Conservation (phyloP, 2,329 filamentous ascomycete genomes). For the Zymoseptoria passerinii region DNA sequence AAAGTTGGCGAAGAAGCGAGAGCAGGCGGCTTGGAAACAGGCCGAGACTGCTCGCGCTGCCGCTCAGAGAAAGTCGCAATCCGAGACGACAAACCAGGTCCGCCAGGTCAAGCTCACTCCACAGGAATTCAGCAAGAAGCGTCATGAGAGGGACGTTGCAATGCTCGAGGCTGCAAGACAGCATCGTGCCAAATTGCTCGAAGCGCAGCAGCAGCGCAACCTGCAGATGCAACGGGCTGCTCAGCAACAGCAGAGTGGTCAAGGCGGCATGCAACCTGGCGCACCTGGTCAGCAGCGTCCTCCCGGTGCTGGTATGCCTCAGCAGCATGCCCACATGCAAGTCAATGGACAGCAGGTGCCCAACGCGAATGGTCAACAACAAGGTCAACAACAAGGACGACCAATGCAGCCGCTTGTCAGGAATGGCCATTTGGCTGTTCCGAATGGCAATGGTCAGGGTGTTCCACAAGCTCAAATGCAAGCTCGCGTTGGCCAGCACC, state of each 20-base stretch:
- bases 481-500: constrained; percentile 12
- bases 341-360: constrained; percentile 25
- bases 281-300: constrained; percentile 21
- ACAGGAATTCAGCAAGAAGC: constrained; percentile 80
- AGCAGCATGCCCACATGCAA: constrained; percentile 23
- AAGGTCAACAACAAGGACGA: constrained; percentile 32
- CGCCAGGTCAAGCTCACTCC: constrained; percentile 59
- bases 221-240: constrained; percentile 30
- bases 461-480: constrained; percentile 55
- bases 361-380: constrained; percentile 32
- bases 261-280: constrained; percentile 28
- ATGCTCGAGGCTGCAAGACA: constrained; percentile 39
- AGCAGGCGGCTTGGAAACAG: constrained; percentile 77
- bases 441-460: constrained; percentile 46
- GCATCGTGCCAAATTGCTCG: constrained; percentile 31
- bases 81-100: constrained; percentile 18
- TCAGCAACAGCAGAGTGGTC: constrained; percentile 22
- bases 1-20: constrained; percentile 88
- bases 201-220: constrained; percentile 29
- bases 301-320: constrained; percentile 11
- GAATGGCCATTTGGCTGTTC: constrained; percentile 44
- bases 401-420: constrained; percentile 26
- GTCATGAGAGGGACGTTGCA: constrained; percentile 71
- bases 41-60: constrained; percentile 63
- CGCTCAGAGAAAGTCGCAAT: constrained; percentile 63